A percentile compares a stretch with the other conserved stretches of the same genome.
These are phyloP conservation scores for Endocladia muricata DNA, from an alignment of 31 red algal genomes.

Conservation along the genomic window DNA sequence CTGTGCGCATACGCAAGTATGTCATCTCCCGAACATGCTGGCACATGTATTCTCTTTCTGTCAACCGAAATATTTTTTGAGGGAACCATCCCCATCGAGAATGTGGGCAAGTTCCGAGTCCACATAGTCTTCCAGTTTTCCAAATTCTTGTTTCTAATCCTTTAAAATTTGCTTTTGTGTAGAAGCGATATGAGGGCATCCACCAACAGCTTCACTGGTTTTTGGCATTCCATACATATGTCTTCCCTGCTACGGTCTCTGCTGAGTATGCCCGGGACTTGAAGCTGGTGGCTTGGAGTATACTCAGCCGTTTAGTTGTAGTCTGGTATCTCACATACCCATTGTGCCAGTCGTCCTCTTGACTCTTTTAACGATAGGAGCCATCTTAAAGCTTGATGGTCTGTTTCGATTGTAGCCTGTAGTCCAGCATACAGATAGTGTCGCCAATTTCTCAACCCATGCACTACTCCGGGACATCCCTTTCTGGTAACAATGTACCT, in stretches of 20 bases:
- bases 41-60: background rate
- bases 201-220: too few species aligned
- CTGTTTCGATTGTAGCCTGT: background rate
- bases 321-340: background rate
- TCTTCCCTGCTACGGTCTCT: background rate
- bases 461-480: constrained; percentile 5
- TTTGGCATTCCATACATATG: too few species aligned
- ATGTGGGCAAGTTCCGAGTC: too few species aligned
- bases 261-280: background rate
- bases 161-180: too few species aligned
- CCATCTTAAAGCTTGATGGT: background rate
- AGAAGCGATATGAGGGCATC: too few species aligned
- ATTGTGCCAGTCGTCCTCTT: background rate
- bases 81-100: too few species aligned
- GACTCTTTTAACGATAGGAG: background rate
- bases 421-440: constrained; percentile 6
- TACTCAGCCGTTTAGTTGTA: background rate
- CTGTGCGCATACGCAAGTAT: background rate
- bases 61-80: too few species aligned
- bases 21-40: background rate
- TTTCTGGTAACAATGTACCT: background rate
- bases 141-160: too few species aligned
- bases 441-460: constrained; percentile 4
- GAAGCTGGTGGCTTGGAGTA: background rate
- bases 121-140: too few species aligned